Evolutionary conservation across 2,329 filamentous ascomycete genomes (phyloP).

Genomic region (Catunica adiposa): DNA sequence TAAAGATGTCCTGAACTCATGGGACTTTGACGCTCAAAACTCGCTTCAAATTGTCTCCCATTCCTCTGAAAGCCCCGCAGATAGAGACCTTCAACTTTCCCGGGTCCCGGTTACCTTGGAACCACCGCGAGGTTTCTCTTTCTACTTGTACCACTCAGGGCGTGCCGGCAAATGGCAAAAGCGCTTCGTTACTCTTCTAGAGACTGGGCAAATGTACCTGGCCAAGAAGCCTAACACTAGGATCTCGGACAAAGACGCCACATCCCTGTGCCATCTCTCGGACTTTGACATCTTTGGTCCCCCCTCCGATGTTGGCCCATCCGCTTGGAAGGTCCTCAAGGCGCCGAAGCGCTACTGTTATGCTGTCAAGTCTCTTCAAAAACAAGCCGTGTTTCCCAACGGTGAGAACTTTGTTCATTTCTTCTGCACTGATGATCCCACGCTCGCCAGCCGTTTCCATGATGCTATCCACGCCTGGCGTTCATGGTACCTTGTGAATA

Average conservation of each 20-base stretch:
- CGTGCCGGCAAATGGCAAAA: conserved; percentile 79
- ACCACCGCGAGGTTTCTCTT: conserved; percentile 47
- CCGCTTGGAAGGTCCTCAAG: conserved; percentile 47
- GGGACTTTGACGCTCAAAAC: conserved; percentile 70
- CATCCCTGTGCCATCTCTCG: conserved; percentile 65
- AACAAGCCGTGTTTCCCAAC: conserved; percentile 64
- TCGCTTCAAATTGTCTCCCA: conserved; percentile 47
- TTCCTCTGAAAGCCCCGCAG: conserved; percentile 36
- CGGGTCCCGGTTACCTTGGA: conserved; percentile 42
- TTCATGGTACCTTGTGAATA: conserved; percentile 77
- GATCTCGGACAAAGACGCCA: conserved; percentile 45
- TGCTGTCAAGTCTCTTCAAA: conserved; percentile 84
- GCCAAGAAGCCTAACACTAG: conserved; percentile 53
- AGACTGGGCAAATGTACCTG: conserved; percentile 53
- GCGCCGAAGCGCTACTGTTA: conserved; percentile 76
- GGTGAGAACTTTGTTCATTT: conserved; percentile 83
- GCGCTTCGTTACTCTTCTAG: conserved; percentile 56
- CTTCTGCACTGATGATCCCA: conserved; percentile 63
- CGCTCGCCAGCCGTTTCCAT: conserved; percentile 52
- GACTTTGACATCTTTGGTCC: conserved; percentile 86
- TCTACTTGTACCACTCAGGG: conserved; percentile 66
- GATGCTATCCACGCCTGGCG: conserved; percentile 63
- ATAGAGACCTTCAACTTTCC: conserved; percentile 46
- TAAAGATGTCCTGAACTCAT: conserved; percentile 79
- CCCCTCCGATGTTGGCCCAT: conserved; percentile 24